phyloP scores from a whole-genome alignment of 208 protist genomes.

The Zelonia costaricensis region DNA sequence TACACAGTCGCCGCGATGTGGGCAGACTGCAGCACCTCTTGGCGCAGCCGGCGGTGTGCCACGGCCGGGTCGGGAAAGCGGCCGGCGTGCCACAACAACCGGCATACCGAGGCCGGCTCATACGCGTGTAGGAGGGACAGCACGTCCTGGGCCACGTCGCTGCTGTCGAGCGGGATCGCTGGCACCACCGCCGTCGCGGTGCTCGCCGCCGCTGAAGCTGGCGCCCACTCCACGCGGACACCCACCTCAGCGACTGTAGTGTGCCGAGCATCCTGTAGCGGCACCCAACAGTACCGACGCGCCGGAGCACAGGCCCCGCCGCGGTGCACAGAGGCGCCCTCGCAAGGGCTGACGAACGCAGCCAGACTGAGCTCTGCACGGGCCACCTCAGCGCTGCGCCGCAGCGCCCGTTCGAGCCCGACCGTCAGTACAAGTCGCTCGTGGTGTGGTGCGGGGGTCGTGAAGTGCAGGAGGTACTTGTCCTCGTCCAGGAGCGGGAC shows the following conservation, averaged over 20 bases:
- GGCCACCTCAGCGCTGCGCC: slow-evolving; percentile 22
- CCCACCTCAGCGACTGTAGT: slow-evolving; percentile 8
- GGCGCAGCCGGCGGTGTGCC: slow-evolving; percentile 24
- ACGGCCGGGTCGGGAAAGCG: slow-evolving; percentile 7
- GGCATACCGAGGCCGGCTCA: slow-evolving; percentile 4
- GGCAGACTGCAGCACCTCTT: slow-evolving; percentile 13
- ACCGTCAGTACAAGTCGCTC: slow-evolving; percentile 10
- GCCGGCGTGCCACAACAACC: slow-evolving; percentile 5
- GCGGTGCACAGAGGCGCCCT: neutral
- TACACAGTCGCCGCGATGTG: slow-evolving; percentile 18
- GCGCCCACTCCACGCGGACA: slow-evolving; percentile 13
- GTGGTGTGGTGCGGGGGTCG: slow-evolving; percentile 8
- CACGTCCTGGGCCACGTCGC: slow-evolving; percentile 3
- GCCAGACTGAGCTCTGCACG: slow-evolving; percentile 17
- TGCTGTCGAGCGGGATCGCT: slow-evolving; percentile 1
- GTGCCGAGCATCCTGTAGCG: neutral
- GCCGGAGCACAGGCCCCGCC: no score
- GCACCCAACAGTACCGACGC: neutral
- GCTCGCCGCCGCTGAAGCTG: neutral
- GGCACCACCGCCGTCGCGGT: slow-evolving; percentile 1
- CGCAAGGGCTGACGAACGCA: slow-evolving; percentile 11
- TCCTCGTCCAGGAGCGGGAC: slow-evolving; percentile 15
- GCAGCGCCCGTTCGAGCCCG: slow-evolving; percentile 10
- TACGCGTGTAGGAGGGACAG: slow-evolving; percentile 17
- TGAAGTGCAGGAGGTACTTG: slow-evolving; percentile 14